A percentile compares a stretch with the other conserved stretches of the same genome.
Evolutionary conservation across 768 basidiomycete genomes (phyloP).

Genomic region (Termitomyces sp.): DNA sequence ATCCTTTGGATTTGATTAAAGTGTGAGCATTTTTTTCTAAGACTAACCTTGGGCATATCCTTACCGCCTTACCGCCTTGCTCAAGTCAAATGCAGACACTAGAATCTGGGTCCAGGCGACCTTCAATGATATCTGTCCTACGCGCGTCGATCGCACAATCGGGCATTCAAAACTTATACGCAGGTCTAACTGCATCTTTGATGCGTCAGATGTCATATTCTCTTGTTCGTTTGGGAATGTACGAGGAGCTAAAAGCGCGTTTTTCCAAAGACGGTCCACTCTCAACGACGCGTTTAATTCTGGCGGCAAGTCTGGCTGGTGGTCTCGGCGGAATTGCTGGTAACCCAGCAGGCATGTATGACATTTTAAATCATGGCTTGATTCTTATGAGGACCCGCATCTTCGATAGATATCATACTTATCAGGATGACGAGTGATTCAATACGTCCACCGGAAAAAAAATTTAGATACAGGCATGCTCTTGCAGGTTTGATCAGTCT

Average conservation of each 20-base stretch:
- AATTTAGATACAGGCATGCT: constrained; percentile 79
- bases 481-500: constrained; percentile 63
- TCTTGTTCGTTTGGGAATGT: constrained; percentile 75
- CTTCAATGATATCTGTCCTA: constrained; percentile 63
- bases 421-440: constrained; percentile 89
- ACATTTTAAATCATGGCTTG: not conserved
- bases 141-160: constrained; percentile 57
- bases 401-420: constrained; percentile 54
- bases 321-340: constrained; percentile 80
- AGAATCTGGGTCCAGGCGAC: constrained; percentile 41
- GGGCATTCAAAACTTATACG: constrained; percentile 72
- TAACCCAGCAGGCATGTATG: constrained; percentile 63
- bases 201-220: constrained; percentile 92
- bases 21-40: constrained; percentile 41
- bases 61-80: constrained; percentile 2
- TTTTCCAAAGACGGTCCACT: constrained; percentile 46
- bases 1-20: constrained; percentile 84
- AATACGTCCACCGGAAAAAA: constrained; percentile 63
- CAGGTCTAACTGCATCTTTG: constrained; percentile 77
- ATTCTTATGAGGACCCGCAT: not conserved
- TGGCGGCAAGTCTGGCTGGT: constrained; percentile 69
- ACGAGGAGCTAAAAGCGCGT: constrained; percentile 68
- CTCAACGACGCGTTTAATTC: constrained; percentile 48
- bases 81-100: constrained; percentile 79
- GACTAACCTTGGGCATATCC: not conserved